Percentiles rank a stretch among this genome's conserved stretches.
Conservation (phyloP, 1,139 yeast species). For the Pichia sorboxylosa region DNA sequence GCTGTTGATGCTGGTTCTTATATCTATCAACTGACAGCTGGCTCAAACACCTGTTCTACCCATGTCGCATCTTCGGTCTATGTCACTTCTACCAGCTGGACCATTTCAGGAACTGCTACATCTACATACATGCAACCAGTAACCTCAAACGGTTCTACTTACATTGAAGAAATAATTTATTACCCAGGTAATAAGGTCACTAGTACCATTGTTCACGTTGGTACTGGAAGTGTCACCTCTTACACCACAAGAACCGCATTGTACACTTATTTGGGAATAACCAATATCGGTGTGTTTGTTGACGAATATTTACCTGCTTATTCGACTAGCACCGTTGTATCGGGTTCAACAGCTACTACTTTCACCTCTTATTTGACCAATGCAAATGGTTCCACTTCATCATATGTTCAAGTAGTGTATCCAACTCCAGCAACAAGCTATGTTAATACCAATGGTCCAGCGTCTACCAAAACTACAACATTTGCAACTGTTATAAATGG, state of each 20-base stretch:
- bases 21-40: slow-evolving; percentile 6
- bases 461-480: slow-evolving; percentile 3
- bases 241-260: not conserved
- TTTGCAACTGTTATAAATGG: slow-evolving; percentile 2
- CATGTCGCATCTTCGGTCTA: slow-evolving; percentile 1
- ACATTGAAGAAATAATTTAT: not conserved
- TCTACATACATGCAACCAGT: not conserved
- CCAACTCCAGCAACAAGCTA: slow-evolving; percentile 3
- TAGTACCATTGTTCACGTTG: not conserved
- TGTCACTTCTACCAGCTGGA: slow-evolving; percentile 3
- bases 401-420: slow-evolving; percentile 1
- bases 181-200: not conserved
- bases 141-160: not conserved
- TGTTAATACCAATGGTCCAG: slow-evolving; percentile 1
- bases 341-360: not conserved
- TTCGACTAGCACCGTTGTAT: not conserved
- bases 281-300: not conserved
- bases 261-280: not conserved
- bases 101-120: not conserved
- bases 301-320: not conserved
- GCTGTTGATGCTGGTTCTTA: slow-evolving; percentile 2
- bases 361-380: not conserved
- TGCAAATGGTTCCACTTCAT: no score
- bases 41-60: slow-evolving; percentile 5
- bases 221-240: not conserved